Evolutionary conservation across 1,284 basidiomycete genomes (phyloP).

Genomic region (Cryptococcus sp.): DNA sequence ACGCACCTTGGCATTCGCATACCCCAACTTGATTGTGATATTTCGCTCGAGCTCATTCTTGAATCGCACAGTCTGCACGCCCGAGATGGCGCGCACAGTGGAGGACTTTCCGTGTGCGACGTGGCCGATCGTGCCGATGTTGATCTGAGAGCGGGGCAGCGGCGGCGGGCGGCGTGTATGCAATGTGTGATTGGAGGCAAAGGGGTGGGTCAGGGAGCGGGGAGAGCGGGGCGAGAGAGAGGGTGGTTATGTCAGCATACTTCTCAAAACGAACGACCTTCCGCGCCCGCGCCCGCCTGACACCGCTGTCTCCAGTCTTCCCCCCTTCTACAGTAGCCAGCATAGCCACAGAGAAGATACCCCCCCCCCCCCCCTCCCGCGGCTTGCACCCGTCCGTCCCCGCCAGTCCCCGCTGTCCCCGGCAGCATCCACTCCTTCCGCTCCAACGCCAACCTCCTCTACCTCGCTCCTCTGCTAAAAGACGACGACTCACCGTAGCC

Average conservation of each 20-base stretch:
- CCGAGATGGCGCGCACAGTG: conserved; percentile 97
- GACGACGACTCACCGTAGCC: conserved; percentile 56
- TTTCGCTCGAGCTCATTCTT: conserved; percentile 98
- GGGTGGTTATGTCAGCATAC: background rate
- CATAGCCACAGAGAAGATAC: too few species aligned
- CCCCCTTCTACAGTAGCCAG: too few species aligned
- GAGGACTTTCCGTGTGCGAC: conserved; percentile 99
- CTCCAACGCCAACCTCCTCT: background rate
- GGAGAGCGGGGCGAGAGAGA: background rate
- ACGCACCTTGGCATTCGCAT: conserved; percentile 93
- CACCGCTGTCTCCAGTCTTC: too few species aligned
- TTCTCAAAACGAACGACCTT: too few species aligned
- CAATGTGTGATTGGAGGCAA: too few species aligned
- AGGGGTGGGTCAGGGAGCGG: background rate
- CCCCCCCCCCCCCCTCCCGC: too few species aligned
- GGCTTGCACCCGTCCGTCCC: too few species aligned
- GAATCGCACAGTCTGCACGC: conserved; percentile 98
- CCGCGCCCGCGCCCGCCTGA: too few species aligned
- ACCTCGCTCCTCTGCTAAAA: background rate
- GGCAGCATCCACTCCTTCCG: too few species aligned
- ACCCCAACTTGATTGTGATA: conserved; percentile 98
- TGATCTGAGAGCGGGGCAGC: conserved; percentile 35
- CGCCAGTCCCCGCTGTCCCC: too few species aligned
- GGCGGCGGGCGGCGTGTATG: too few species aligned
- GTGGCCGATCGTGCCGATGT: conserved; percentile 80